phyloP scores from a whole-genome alignment of 1,284 basidiomycete genomes.

The Sporisorium exsertum region DNA sequence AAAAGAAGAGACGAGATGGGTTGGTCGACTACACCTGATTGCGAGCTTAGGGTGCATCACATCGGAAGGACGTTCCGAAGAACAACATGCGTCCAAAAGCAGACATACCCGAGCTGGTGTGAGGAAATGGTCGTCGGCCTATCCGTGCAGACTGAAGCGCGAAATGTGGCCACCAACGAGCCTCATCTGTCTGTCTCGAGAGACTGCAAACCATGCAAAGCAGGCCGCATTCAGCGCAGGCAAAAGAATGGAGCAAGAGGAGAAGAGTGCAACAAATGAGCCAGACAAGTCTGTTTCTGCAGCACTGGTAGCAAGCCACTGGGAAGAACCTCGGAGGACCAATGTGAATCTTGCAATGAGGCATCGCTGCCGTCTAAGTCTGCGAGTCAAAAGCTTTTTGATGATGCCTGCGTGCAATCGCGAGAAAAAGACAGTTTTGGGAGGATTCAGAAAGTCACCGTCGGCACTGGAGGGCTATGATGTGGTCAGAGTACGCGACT shows the following conservation, averaged over 20 bases:
- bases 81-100: conserved; percentile 7
- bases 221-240: background rate
- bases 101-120: conserved; percentile 38
- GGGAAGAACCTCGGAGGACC: background rate
- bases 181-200: conserved; percentile 28
- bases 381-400: background rate
- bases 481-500: background rate
- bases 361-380: conserved; percentile 1
- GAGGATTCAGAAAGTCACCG: background rate
- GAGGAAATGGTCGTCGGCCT: background rate
- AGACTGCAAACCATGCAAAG: conserved; percentile 16
- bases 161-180: background rate
- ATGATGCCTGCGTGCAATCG: conserved; percentile 10
- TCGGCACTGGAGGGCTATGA: background rate
- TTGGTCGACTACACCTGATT: conserved; percentile 13
- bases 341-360: background rate
- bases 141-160: background rate
- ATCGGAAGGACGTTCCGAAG: background rate
- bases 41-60: background rate
- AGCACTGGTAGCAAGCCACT: background rate
- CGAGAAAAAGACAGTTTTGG: background rate
- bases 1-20: background rate
- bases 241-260: background rate
- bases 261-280: conserved; percentile 20
- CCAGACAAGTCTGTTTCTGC: conserved; percentile 28